Base-by-base conservation (phyloP, 2,329 filamentous ascomycete species). In the Aspergillus chevalieri region DNA sequence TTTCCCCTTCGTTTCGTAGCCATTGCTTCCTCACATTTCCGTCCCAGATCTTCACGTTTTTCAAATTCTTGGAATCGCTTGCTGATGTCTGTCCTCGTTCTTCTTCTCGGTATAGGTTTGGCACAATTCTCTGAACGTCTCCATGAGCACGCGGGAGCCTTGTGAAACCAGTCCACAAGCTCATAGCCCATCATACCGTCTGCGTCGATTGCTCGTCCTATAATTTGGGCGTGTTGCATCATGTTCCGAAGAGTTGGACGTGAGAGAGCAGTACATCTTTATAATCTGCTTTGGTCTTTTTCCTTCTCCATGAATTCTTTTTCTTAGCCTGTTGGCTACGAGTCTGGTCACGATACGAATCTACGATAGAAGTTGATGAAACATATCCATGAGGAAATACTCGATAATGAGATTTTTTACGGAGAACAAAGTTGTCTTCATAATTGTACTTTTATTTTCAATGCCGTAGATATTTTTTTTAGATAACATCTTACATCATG, bases 101-200 rank as follows among this genome's bases (percentile, higher is more conserved):
- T 68, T 46, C 44, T 70, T 46, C 44, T 70, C 44, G 67, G 55
- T 62, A 54, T 70, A 72, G 69, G 63, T 72, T 72, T 71, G 69
- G 69, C 66, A 71, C 69, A 65, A 70, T 72, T 62, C 69, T 72
- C 60, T 72, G 59, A 71, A 61, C 60, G 53, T 46, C 48, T 62
- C 12, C 50, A 44, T 45, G 14, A 48, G 24, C 38, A 44, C 30
- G 49, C 55, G 49, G 46, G 50, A 47, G 39, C 52, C 6, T 21
- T 26, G 19, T 21, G n/a, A 38, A 19, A 17, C 17, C n/a, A n/a
- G 9, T 7, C 6, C 34, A 38, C 26, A 38, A 38, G 6, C n/a
- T n/a, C n/a, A 38, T 8, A 38, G 34, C 34, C n/a, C n/a, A 38
- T 15, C 34, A 38, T 17, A 38, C 34, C 34, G n/a, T 17, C 34